Percentiles rank a stretch among this genome's conserved stretches.
phyloP scores from a whole-genome alignment of 1,284 basidiomycete genomes.

The Cryptococcus deneoformans region DNA sequence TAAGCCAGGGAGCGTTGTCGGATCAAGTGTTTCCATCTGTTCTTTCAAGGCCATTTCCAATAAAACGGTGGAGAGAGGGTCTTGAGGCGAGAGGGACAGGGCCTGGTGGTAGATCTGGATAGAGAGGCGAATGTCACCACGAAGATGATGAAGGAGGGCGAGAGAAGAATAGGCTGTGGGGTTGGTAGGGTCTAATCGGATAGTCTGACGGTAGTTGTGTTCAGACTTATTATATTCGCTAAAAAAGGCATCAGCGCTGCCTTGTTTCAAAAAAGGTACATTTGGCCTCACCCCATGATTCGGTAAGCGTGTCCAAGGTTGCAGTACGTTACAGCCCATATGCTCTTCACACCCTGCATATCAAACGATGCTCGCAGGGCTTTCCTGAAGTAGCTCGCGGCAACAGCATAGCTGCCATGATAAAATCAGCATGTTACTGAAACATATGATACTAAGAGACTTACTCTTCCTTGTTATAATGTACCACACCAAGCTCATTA shows the following conservation, averaged over 20 bases:
- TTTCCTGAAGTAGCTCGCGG: constrained; percentile 66
- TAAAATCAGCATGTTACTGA: constrained; percentile 2
- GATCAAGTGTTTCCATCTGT: constrained; percentile 41
- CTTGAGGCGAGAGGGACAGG: constrained; percentile 78
- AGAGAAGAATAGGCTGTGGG: constrained; percentile 74
- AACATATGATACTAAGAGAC: constrained; percentile 35
- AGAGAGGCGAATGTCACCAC: constrained; percentile 68
- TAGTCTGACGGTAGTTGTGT: constrained; percentile 66
- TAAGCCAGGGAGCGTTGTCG: constrained; percentile 37
- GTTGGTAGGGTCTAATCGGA: constrained; percentile 76
- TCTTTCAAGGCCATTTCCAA: constrained; percentile 74
- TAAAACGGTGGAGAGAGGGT: constrained; percentile 77
- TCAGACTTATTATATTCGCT: constrained; percentile 71
- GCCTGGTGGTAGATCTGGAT: constrained; percentile 89
- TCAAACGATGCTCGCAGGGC: constrained; percentile 72
- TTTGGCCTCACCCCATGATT: constrained; percentile 62
- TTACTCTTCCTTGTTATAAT: constrained; percentile 78
- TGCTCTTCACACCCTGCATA: constrained; percentile 75
- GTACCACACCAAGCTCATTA: constrained; percentile 92
- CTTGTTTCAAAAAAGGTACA: neutral
- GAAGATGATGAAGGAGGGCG: constrained; percentile 75
- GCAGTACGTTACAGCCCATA: constrained; percentile 84
- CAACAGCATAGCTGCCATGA: constrained; percentile 56
- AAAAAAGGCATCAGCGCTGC: neutral
- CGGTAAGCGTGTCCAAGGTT: constrained; percentile 86